Base-by-base conservation (phyloP, 345 rosid species). In the Eucalyptus polyanthemos region DNA sequence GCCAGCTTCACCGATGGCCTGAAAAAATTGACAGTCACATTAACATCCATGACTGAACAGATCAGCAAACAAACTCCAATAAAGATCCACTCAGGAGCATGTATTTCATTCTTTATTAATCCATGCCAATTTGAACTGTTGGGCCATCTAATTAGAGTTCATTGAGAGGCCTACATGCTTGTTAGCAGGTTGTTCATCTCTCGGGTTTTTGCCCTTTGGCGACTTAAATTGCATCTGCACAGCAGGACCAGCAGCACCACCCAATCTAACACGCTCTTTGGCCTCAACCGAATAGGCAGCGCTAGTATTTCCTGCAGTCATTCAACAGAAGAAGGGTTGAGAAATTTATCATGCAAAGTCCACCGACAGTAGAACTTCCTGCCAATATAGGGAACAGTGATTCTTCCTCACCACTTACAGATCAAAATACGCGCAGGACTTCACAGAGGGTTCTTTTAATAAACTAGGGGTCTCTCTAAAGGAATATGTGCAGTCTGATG, bases 191-290 rank as follows among this genome's bases (percentile, higher is more conserved):
- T 90, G 92, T 87, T 94, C 95, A 47, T 94, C 91, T 86, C 90
- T 94, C 88, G 90, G 56, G 88, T 92, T 95, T 95, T 93, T 96
- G 88, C 95, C 97, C 87, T 90, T 76, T 50, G 94, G 50, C 27
- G 96, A 89, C 91, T 93, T 96, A 89, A 92, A 93, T 88, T 94
- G 96, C 96, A 95, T 92, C 58, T 90, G 96, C 45, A 92, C 89
- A 83, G 93, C 93, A 89, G 95, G 91, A 91, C 93, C 95, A 17
- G 92, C 87, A 89, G 93, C 91, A 88, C 92, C 92, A 89, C 88
- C 90, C 49, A 94, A 86, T 92, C 94, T 91, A 69, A 92, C 49
- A 25, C 91, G 94, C 69, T 94, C 97, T 88, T 93, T 89, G 89
- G 89, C 88, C 34, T 94, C 97, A 54, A 96, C 88, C 11, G 94